Evolutionary conservation across 1,284 basidiomycete genomes (phyloP).

Genomic region (Trichosporon faecale): DNA sequence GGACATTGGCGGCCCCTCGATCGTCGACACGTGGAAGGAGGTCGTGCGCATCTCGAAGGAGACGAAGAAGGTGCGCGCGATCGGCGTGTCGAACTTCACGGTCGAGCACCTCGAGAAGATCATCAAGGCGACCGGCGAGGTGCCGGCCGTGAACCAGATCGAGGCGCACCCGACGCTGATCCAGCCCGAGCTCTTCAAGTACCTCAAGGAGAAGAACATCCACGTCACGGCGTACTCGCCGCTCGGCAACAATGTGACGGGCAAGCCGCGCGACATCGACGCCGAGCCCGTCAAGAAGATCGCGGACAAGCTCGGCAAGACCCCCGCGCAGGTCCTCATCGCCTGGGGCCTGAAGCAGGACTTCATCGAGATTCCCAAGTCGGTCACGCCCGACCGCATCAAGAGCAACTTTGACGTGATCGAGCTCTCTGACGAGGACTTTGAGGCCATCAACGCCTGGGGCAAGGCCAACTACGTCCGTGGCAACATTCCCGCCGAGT

Average conservation of each 20-base stretch:
- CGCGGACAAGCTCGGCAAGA: slow-evolving; percentile 59
- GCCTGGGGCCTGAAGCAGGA: slow-evolving; percentile 60
- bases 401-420: slow-evolving; percentile 69
- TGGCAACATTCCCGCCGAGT: slow-evolving; percentile 64
- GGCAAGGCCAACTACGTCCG: slow-evolving; percentile 59
- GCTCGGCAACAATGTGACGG: slow-evolving; percentile 57
- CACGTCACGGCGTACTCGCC: slow-evolving; percentile 58
- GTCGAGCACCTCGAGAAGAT: slow-evolving; percentile 65
- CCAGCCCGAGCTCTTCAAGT: slow-evolving; percentile 44
- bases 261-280: slow-evolving; percentile 37
- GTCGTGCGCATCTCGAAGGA: slow-evolving; percentile 45
- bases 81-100: slow-evolving; percentile 75
- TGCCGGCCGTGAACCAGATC: slow-evolving; percentile 77
- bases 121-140: slow-evolving; percentile 69
- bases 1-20: slow-evolving; percentile 32
- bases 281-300: slow-evolving; percentile 61
- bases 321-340: slow-evolving; percentile 66
- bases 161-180: slow-evolving; percentile 68
- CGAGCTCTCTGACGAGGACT: slow-evolving; percentile 62
- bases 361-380: slow-evolving; percentile 65
- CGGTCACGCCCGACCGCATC: slow-evolving; percentile 56
- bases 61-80: slow-evolving; percentile 41
- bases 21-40: slow-evolving; percentile 47
- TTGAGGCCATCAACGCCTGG: slow-evolving; percentile 59
- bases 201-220: slow-evolving; percentile 65